Percentiles rank a stretch among this genome's conserved stretches.
Evolutionary conservation across 768 basidiomycete species (phyloP).

Genomic region (Tylopilus subfusipes): DNA sequence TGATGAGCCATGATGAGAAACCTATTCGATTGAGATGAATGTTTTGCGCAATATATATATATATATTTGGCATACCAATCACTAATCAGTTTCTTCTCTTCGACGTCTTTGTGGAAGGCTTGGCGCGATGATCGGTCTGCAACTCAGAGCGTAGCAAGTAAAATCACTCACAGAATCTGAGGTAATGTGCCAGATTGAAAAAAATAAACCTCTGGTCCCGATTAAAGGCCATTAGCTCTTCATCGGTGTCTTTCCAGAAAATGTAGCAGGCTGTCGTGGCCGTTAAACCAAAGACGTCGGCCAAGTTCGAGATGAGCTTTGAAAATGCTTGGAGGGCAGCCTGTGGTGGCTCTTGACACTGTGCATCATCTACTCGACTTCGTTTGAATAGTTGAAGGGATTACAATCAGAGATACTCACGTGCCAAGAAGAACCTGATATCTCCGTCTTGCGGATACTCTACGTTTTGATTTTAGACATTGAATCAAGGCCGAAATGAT

Average conservation of each 20-base stretch:
- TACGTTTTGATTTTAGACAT: too few relatives aligned
- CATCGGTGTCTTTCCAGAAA: conserved; percentile 16
- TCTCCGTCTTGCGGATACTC: too few relatives aligned
- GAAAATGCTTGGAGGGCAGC: conserved; percentile 3
- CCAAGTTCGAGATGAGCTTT: not conserved
- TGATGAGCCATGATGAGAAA: conserved; percentile 30
- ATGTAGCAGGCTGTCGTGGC: conserved; percentile 2
- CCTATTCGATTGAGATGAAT: conserved; percentile 9
- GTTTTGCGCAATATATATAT: not conserved
- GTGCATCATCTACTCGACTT: not conserved
- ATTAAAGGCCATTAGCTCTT: conserved; percentile 19
- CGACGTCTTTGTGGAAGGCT: not conserved
- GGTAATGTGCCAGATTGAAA: conserved; percentile 13
- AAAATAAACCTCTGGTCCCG: conserved; percentile 11
- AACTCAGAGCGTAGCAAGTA: too few relatives aligned
- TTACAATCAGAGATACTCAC: too few relatives aligned
- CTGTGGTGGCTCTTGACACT: not conserved
- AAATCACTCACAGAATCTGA: conserved; percentile 3
- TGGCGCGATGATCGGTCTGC: not conserved
- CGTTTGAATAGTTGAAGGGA: not conserved
- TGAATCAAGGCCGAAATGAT: too few relatives aligned
- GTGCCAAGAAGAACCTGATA: too few relatives aligned
- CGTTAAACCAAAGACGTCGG: not conserved
- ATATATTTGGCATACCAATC: conserved; percentile 9
- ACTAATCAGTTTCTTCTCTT: conserved; percentile 1